phyloP scores from a whole-genome alignment of 768 basidiomycete species.

The Fomitopsis serialis region DNA sequence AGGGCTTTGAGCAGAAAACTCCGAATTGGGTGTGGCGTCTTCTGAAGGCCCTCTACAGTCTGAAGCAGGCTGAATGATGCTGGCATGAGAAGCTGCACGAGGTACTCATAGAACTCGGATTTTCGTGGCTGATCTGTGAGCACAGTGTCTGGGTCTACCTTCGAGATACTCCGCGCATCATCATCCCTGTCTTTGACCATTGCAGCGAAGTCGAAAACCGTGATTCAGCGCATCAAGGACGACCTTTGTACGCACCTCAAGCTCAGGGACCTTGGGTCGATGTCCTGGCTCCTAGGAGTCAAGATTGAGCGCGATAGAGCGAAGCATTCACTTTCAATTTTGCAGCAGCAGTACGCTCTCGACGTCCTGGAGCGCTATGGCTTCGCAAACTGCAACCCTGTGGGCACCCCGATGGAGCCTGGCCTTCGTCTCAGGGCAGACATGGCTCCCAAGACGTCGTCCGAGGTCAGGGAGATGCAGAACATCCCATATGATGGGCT shows the following conservation, averaged over 20 bases:
- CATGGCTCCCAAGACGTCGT: neutral
- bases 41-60: conserved; percentile 35
- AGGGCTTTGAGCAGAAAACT: conserved; percentile 15
- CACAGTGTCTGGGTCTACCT: conserved; percentile 17
- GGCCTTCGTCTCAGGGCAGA: conserved; percentile 5
- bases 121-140: conserved; percentile 19
- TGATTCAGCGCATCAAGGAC: conserved; percentile 2
- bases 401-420: conserved; percentile 17
- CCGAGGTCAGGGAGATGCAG: conserved; percentile 1
- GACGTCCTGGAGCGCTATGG: conserved; percentile 17
- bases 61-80: conserved; percentile 33
- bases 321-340: conserved; percentile 10
- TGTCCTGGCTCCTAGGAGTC: conserved; percentile 4
- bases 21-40: conserved; percentile 6
- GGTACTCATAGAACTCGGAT: conserved; percentile 18
- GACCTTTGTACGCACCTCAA: neutral
- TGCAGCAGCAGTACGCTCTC: conserved; percentile 18
- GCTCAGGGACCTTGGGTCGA: conserved; percentile 1
- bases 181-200: conserved; percentile 14
- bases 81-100: conserved; percentile 32
- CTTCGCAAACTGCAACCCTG: conserved; percentile 17
- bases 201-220: conserved; percentile 18
- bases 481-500: conserved; percentile 13
- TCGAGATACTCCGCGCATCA: neutral
- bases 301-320: conserved; percentile 7